phyloP scores from a whole-genome alignment of 352 stramenopile genomes.

The Globisporangium mamillatum region DNA sequence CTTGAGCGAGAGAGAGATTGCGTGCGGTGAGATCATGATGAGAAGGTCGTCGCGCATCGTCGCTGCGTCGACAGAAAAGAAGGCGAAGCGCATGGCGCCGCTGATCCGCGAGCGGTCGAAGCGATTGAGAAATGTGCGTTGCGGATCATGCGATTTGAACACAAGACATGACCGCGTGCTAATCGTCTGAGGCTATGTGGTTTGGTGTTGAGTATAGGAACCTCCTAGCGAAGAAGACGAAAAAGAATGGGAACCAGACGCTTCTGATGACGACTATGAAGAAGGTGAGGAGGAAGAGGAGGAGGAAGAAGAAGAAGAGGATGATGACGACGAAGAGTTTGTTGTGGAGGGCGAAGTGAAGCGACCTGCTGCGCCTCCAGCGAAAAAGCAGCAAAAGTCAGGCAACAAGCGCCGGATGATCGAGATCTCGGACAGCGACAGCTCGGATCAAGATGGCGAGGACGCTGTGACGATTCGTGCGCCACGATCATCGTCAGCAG shows the following conservation, averaged over 20 bases:
- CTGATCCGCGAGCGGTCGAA: slow-evolving; percentile 39
- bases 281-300: slow-evolving; percentile 26
- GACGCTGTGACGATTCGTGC: slow-evolving; percentile 9
- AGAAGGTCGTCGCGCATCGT: slow-evolving; percentile 64
- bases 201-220: background rate
- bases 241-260: slow-evolving; percentile 38
- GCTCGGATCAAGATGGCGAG: slow-evolving; percentile 40
- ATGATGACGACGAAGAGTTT: slow-evolving; percentile 23
- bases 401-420: slow-evolving; percentile 50
- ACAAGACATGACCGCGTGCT: background rate
- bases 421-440: slow-evolving; percentile 41
- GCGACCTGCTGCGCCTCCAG: slow-evolving; percentile 13
- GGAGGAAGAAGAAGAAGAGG: slow-evolving; percentile 30
- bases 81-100: slow-evolving; percentile 56
- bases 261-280: slow-evolving; percentile 31
- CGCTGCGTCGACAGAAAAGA: slow-evolving; percentile 38
- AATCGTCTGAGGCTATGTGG: background rate
- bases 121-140: slow-evolving; percentile 24
- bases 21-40: slow-evolving; percentile 26
- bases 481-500: background rate
- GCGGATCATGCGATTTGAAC: background rate
- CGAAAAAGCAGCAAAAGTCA: slow-evolving; percentile 6
- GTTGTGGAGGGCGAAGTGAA: slow-evolving; percentile 33
- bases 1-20: background rate
- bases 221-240: slow-evolving; percentile 30